These are phyloP conservation scores for Cladophialophora exuberans DNA, from an alignment of 2,329 filamentous ascomycete species.

Conservation along the genomic window DNA sequence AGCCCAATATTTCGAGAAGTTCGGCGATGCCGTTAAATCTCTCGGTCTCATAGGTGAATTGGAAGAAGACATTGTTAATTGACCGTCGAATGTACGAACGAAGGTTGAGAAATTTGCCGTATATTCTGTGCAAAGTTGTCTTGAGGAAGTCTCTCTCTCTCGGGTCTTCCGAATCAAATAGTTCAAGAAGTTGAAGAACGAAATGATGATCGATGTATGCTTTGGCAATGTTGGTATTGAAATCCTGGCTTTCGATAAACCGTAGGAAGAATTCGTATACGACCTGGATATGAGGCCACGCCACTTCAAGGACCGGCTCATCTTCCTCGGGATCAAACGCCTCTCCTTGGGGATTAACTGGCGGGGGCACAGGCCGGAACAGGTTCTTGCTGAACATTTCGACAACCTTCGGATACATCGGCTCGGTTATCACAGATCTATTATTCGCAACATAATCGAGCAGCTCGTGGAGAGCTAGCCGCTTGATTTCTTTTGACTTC, in stretches of 20 bases:
- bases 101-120: conserved; percentile 97
- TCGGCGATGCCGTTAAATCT: conserved; percentile 98
- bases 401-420: conserved; percentile 97
- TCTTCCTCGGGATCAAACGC: conserved; percentile 99
- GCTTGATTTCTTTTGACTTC: conserved; percentile 99
- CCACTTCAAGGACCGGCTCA: conserved; percentile 95
- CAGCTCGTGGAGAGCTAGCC: conserved; percentile 90
- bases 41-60: conserved; percentile 98
- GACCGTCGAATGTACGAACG: conserved; percentile 96
- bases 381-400: conserved; percentile 99
- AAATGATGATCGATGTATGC: conserved; percentile 98
- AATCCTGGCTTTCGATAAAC: conserved; percentile 99
- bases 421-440: conserved; percentile 95
- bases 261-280: conserved; percentile 99
- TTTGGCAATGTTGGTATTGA: conserved; percentile 99
- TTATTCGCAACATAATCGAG: conserved; percentile 99
- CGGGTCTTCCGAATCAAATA: conserved; percentile 98
- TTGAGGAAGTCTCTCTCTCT: conserved; percentile 96
- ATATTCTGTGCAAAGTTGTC: conserved; percentile 96
- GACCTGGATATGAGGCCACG: conserved; percentile 98
- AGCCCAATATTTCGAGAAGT: conserved; percentile 91
- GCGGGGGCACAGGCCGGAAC: conserved; percentile 94
- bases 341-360: conserved; percentile 96
- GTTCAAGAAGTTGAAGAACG: conserved; percentile 88
- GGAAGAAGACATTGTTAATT: conserved; percentile 99